These are phyloP conservation scores for Torulaspora maleeae DNA, from an alignment of 805 yeast species.

Conservation along the genomic window DNA sequence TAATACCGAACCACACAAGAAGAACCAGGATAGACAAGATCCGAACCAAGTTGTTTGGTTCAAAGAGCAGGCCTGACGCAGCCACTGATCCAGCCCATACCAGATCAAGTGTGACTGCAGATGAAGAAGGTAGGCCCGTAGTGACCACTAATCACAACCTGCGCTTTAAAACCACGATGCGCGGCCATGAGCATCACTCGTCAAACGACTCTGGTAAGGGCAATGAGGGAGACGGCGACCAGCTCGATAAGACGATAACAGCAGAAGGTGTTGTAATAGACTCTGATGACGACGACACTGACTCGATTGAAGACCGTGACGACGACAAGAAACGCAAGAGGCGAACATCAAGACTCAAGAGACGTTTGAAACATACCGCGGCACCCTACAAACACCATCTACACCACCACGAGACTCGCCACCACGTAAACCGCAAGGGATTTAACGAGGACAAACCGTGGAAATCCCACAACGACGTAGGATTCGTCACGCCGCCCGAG, in stretches of 20 bases:
- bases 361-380: constrained; percentile 16
- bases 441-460: constrained; percentile 92
- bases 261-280: constrained; percentile 5
- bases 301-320: constrained; percentile 5
- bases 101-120: constrained; percentile 10
- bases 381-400: constrained; percentile 17
- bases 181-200: constrained; percentile 16
- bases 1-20: constrained; percentile 26
- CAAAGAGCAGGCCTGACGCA: constrained; percentile 2
- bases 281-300: constrained; percentile 18
- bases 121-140: constrained; percentile 14
- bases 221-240: neutral
- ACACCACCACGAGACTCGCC: constrained; percentile 13
- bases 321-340: constrained; percentile 12
- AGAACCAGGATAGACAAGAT: constrained; percentile 19
- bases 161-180: constrained; percentile 30
- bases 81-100: constrained; percentile 1
- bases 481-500: constrained; percentile 55
- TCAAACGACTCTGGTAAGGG: constrained; percentile 1
- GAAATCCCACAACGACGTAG: constrained; percentile 72
- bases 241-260: neutral
- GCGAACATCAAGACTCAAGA: constrained; percentile 13
- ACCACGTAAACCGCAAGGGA: constrained; percentile 14
- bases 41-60: constrained; percentile 13
- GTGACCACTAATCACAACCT: constrained; percentile 13